Percentiles rank a stretch among this genome's conserved stretches.
Evolutionary conservation across 1,284 basidiomycete species (phyloP).

Genomic region (Tilletiopsis washingtonensis): DNA sequence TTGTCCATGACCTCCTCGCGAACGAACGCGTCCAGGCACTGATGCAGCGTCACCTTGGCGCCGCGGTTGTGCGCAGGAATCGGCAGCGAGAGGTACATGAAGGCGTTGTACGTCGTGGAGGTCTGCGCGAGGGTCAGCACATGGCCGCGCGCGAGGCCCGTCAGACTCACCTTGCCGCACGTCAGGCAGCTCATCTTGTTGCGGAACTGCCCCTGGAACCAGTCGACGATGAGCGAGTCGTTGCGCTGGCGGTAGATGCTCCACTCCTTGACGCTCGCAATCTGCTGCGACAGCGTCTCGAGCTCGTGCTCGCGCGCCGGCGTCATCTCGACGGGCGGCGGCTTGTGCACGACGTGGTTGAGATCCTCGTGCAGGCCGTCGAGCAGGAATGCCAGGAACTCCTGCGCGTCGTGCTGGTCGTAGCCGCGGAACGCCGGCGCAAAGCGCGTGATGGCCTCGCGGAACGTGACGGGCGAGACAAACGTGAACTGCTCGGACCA

Average conservation of each 20-base stretch:
- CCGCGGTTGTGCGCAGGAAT: conserved; percentile 51
- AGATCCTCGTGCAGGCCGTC: conserved; percentile 21
- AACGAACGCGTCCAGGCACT: conserved; percentile 85
- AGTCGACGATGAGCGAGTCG: conserved; percentile 21
- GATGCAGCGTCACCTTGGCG: conserved; percentile 59
- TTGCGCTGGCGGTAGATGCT: conserved; percentile 40
- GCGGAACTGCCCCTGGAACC: conserved; percentile 39
- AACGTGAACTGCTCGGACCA: conserved; percentile 81
- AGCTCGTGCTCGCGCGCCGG: conserved; percentile 35
- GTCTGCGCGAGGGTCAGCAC: conserved; percentile 56
- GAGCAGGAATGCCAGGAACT: conserved; percentile 15
- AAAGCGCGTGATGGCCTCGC: conserved; percentile 56
- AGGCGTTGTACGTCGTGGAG: conserved; percentile 85
- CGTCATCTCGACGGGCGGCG: conserved; percentile 34
- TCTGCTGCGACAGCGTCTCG: conserved; percentile 71
- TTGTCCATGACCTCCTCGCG: conserved; percentile 84
- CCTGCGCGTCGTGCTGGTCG: conserved; percentile 33
- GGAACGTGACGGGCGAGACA: conserved; percentile 73
- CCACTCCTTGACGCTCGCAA: conserved; percentile 58
- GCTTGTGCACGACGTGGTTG: conserved; percentile 18
- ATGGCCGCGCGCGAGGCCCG: neutral
- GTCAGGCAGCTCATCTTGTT: conserved; percentile 44
- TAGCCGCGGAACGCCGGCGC: conserved; percentile 37
- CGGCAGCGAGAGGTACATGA: conserved; percentile 43
- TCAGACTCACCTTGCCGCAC: conserved; percentile 28